phyloP scores from a whole-genome alignment of 208 protist species.

The Crithidia expoeki region DNA sequence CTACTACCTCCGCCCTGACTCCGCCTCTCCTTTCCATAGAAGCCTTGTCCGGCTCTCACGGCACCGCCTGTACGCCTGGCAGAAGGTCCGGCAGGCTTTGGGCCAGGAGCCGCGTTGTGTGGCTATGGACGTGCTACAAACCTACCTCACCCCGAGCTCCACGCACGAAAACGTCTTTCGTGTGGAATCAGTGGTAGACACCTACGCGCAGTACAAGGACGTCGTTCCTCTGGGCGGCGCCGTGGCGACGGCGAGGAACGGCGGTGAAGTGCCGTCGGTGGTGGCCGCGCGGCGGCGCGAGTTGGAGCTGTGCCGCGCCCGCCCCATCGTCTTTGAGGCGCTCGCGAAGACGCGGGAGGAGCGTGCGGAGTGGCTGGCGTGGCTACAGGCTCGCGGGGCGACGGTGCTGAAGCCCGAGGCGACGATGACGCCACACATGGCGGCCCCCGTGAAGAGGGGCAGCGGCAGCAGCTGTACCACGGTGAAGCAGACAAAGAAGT shows the following conservation, averaged over 20 bases:
- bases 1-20: slow-evolving; percentile 23
- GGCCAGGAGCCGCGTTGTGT: slow-evolving; percentile 17
- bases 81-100: slow-evolving; percentile 22
- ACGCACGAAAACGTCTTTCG: slow-evolving; percentile 24
- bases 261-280: slow-evolving; percentile 2
- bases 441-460: not conserved
- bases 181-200: slow-evolving; percentile 15
- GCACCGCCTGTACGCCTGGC: slow-evolving; percentile 25
- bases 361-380: slow-evolving; percentile 26
- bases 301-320: slow-evolving; percentile 18
- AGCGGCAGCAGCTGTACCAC: not conserved
- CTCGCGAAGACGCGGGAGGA: slow-evolving; percentile 22
- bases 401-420: slow-evolving; percentile 2
- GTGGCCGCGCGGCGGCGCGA: slow-evolving; percentile 14
- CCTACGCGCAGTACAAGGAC: slow-evolving; percentile 15
- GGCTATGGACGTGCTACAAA: slow-evolving; percentile 18
- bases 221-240: slow-evolving; percentile 6
- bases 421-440: slow-evolving; percentile 3
- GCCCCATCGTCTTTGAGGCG: slow-evolving; percentile 24
- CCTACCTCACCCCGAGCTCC: slow-evolving; percentile 23
- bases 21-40: not conserved
- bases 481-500: not conserved
- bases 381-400: slow-evolving; percentile 8
- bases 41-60: slow-evolving; percentile 25
- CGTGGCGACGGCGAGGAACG: not conserved